phyloP scores from a whole-genome alignment of 805 yeast genomes.

The Cyberlindnera galapagoensis region DNA sequence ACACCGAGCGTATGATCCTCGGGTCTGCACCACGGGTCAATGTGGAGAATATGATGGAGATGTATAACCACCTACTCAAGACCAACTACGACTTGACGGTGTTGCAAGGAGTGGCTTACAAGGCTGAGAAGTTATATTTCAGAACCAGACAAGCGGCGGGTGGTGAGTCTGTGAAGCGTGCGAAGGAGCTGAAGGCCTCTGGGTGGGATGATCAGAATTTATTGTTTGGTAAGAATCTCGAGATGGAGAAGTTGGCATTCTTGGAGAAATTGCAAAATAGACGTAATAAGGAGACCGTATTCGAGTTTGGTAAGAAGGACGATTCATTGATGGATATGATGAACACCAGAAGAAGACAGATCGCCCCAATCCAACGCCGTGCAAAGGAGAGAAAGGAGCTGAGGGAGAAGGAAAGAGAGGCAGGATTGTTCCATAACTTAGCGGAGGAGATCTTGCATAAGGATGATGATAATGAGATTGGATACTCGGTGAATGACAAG shows the following conservation, averaged over 20 bases:
- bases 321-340: conserved; percentile 75
- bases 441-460: conserved; percentile 67
- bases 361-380: conserved; percentile 80
- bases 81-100: conserved; percentile 63
- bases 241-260: conserved; percentile 65
- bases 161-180: conserved; percentile 73
- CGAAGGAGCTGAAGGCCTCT: conserved; percentile 64
- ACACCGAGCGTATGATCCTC: conserved; percentile 68
- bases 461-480: conserved; percentile 38
- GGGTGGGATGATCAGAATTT: conserved; percentile 92
- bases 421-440: conserved; percentile 65
- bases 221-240: conserved; percentile 69
- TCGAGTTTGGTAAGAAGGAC: conserved; percentile 69
- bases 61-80: conserved; percentile 52
- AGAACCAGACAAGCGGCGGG: conserved; percentile 87
- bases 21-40: conserved; percentile 76
- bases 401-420: conserved; percentile 63
- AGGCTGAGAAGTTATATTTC: conserved; percentile 84
- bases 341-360: conserved; percentile 78
- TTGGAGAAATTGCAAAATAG: conserved; percentile 68
- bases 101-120: conserved; percentile 62
- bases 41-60: conserved; percentile 67
- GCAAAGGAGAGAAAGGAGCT: conserved; percentile 66
- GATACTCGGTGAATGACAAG: conserved; percentile 38
- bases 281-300: conserved; percentile 80